Percentiles rank a stretch among this genome's conserved stretches.
phyloP scores from a whole-genome alignment of 495 filamentous ascomycete species.

The Apiosordaria backusii region DNA sequence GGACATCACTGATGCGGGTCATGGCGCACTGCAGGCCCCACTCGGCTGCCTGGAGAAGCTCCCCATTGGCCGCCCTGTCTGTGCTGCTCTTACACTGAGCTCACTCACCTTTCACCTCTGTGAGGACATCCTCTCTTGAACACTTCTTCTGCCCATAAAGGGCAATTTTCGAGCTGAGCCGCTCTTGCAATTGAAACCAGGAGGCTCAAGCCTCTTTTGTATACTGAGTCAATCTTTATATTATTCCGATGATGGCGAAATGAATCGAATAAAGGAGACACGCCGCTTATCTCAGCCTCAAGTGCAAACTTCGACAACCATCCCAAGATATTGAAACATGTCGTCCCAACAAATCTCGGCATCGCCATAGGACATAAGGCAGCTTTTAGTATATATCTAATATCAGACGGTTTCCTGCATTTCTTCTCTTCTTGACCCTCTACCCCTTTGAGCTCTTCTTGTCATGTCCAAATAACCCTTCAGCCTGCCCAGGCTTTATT shows the following conservation, averaged over 20 bases:
- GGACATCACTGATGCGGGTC: not conserved
- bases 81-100: not conserved
- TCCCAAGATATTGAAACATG: not conserved
- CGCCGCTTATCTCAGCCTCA: not conserved
- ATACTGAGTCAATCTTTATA: too few species aligned
- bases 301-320: too few species aligned
- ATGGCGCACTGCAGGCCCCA: not conserved
- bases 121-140: not conserved
- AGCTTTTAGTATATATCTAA: not conserved
- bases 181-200: too few species aligned
- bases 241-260: too few species aligned
- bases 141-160: too few species aligned
- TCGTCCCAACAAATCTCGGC: not conserved
- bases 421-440: not conserved
- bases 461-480: not conserved
- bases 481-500: not conserved
- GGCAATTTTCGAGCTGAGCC: too few species aligned
- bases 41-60: not conserved
- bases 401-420: not conserved
- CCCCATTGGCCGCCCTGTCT: not conserved
- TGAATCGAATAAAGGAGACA: too few species aligned
- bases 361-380: not conserved
- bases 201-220: too few species aligned
- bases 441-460: not conserved
- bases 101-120: not conserved